Conservation (phyloP, 2,329 filamentous ascomycete species). For the Hymenoscyphus albidus region DNA sequence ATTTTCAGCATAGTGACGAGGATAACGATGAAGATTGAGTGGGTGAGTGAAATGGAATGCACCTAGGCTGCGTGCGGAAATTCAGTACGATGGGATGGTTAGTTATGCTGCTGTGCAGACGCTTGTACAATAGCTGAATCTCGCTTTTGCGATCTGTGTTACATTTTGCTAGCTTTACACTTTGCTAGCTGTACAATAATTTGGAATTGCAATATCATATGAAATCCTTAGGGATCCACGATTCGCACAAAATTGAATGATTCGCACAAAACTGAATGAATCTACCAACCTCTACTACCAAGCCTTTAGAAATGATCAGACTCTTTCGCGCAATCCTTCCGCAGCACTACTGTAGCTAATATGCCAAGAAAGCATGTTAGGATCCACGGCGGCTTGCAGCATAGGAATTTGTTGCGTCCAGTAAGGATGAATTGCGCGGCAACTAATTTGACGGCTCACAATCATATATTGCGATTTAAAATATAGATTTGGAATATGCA, state of each 20-base stretch:
- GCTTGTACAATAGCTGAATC: neutral
- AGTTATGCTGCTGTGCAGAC: neutral
- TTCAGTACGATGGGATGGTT: neutral
- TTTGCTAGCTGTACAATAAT: neutral
- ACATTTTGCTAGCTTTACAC: neutral
- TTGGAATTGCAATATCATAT: neutral
- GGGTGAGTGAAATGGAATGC: neutral
- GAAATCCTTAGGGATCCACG: neutral
- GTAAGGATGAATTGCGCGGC: neutral
- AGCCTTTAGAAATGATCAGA: neutral
- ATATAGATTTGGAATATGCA: neutral
- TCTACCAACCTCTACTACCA: neutral
- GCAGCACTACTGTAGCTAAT: neutral
- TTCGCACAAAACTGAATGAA: too few relatives aligned
- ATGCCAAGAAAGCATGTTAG: neutral
- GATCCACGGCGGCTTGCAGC: neutral
- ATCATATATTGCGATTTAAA: neutral
- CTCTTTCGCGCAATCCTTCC: neutral
- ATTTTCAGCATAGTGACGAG: constrained; percentile 31
- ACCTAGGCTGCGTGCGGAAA: neutral
- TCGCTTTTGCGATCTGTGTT: neutral
- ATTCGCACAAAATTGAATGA: neutral
- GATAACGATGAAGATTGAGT: constrained; percentile 21
- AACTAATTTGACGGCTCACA: neutral
- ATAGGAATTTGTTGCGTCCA: neutral